These are phyloP conservation scores for Aristolochia contorta DNA, from an alignment of 164 flowering plant species.

Conservation along the genomic window DNA sequence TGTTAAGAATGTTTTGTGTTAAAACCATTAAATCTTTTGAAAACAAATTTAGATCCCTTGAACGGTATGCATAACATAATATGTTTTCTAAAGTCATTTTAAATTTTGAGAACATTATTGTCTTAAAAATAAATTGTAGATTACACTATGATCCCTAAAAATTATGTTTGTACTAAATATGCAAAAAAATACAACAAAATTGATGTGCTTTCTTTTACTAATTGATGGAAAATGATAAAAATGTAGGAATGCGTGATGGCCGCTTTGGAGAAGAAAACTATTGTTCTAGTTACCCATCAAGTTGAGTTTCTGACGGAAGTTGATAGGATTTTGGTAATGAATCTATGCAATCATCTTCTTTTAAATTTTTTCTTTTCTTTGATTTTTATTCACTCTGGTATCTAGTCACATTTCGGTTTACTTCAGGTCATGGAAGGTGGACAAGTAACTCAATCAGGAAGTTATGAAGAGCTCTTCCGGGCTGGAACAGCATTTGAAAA, in stretches of 20 bases:
- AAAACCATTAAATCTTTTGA: too few relatives aligned
- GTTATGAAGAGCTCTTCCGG: conserved; percentile 46
- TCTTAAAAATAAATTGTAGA: too few relatives aligned
- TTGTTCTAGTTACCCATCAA: conserved; percentile 88
- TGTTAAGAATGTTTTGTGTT: too few relatives aligned
- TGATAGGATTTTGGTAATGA: conserved; percentile 59
- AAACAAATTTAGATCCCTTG: too few relatives aligned
- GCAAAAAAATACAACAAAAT: too few relatives aligned
- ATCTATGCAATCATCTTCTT: not conserved
- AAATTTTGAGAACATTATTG: too few relatives aligned
- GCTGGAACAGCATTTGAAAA: conserved; percentile 64
- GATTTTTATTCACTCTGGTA: not conserved
- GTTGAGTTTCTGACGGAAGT: conserved; percentile 73
- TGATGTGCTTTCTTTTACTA: not conserved
- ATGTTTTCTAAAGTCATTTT: too few relatives aligned
- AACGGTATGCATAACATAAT: too few relatives aligned
- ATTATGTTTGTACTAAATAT: too few relatives aligned
- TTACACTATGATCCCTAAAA: not conserved
- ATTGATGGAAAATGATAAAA: conserved; percentile 1
- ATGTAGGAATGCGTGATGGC: conserved; percentile 75
- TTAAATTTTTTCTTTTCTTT: not conserved
- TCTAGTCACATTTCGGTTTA: not conserved
- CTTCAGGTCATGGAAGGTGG: conserved; percentile 67
- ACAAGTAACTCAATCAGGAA: conserved; percentile 54
- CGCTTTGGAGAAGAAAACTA: conserved; percentile 54